These are phyloP conservation scores for Russula ochroleuca DNA, from an alignment of 768 basidiomycete species.

Conservation along the genomic window DNA sequence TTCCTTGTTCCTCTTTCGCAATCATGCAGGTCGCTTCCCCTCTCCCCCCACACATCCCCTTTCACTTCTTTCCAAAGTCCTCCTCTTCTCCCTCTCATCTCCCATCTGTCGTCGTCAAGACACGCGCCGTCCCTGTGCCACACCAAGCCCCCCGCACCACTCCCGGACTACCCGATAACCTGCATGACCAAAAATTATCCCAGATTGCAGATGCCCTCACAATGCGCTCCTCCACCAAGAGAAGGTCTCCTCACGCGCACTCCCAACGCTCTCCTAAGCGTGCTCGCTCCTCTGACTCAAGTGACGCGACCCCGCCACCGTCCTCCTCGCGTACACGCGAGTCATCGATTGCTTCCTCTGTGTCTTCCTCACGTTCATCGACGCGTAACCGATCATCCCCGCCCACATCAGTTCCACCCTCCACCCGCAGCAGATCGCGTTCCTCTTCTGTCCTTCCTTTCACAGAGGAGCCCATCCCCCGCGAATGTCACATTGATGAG, in stretches of 20 bases:
- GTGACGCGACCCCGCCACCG: slow-evolving; percentile 22
- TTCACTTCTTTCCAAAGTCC: slow-evolving; percentile 36
- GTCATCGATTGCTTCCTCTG: slow-evolving; percentile 26
- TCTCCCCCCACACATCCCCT: slow-evolving; percentile 17
- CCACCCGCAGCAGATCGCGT: slow-evolving; percentile 52
- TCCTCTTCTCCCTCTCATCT: slow-evolving; percentile 25
- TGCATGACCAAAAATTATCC: slow-evolving; percentile 5
- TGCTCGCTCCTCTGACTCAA: slow-evolving; percentile 22
- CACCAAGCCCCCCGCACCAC: background rate
- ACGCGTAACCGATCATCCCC: slow-evolving; percentile 31
- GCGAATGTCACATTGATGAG: slow-evolving; percentile 50
- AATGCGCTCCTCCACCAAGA: background rate
- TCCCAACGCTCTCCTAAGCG: slow-evolving; percentile 19
- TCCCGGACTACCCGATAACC: background rate
- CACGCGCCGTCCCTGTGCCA: slow-evolving; percentile 32
- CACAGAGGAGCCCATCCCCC: slow-evolving; percentile 37
- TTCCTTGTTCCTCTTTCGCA: background rate
- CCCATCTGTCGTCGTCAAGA: slow-evolving; percentile 30
- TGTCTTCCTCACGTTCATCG: slow-evolving; percentile 26
- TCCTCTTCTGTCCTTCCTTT: slow-evolving; percentile 53
- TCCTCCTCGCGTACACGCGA: slow-evolving; percentile 14
- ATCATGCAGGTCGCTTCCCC: slow-evolving; percentile 24
- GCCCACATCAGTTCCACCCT: slow-evolving; percentile 27
- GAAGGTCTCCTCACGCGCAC: slow-evolving; percentile 1
- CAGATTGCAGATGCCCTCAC: background rate